Conservation (phyloP, 192 early-diverging fungal species). For the Neocallimastix lanati region DNA sequence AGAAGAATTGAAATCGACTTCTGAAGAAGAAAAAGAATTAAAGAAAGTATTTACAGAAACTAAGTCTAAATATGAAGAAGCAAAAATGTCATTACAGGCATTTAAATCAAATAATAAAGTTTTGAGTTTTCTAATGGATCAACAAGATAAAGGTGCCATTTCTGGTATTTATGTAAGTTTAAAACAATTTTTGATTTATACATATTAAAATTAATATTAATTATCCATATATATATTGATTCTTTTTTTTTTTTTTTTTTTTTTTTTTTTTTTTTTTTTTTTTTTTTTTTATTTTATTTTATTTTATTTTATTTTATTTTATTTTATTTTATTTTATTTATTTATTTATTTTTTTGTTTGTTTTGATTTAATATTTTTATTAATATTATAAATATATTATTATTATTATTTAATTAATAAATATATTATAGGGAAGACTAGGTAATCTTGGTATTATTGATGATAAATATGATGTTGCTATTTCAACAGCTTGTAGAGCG, state of each 20-base stretch:
- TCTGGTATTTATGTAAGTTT: slow-evolving; percentile 49
- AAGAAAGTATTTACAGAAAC: slow-evolving; percentile 15
- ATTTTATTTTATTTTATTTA: no score
- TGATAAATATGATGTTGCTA: slow-evolving; percentile 83
- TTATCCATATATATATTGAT: no score
- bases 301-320: no score
- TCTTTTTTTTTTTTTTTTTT: no score
- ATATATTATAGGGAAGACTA: slow-evolving; percentile 43
- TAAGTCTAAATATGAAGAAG: slow-evolving; percentile 54
- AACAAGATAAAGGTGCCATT: slow-evolving; percentile 53
- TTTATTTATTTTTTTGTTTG: no score
- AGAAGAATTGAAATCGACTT: slow-evolving; percentile 5
- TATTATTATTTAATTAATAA: neutral
- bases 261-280: no score
- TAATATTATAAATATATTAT: neutral
- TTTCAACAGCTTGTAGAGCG: slow-evolving; percentile 69
- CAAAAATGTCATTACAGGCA: slow-evolving; percentile 31
- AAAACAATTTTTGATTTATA: no score
- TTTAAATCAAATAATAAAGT: slow-evolving; percentile 50
- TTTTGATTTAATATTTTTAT: neutral
- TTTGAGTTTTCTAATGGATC: slow-evolving; percentile 42
- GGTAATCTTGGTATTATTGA: slow-evolving; percentile 93
- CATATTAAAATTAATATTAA: no score
- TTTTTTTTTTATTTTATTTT: no score
- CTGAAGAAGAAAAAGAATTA: slow-evolving; percentile 15